Conservation (phyloP, 2,329 filamentous ascomycete genomes). For the Bipolaris victoriae region DNA sequence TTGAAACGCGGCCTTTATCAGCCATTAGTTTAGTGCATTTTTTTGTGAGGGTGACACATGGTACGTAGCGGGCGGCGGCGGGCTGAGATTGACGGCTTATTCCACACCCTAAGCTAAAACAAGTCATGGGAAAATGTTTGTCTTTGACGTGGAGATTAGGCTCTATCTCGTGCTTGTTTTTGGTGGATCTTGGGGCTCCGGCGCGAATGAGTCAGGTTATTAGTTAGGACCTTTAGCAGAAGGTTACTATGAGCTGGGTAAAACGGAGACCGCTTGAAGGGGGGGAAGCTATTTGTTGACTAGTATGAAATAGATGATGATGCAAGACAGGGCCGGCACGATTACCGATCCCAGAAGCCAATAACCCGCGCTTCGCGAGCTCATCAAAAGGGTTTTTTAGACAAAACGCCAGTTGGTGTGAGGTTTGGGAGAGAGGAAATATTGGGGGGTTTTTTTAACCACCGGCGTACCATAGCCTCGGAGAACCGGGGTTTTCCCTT, state of each 20-base stretch:
- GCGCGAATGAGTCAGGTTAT: background rate
- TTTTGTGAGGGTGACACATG: background rate
- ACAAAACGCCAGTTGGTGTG: background rate
- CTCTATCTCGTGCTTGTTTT: background rate
- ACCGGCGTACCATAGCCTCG: background rate
- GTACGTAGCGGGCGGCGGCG: background rate
- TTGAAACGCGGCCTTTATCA: slow-evolving; percentile 3
- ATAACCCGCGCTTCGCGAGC: slow-evolving; percentile 10
- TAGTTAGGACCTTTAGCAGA: background rate
- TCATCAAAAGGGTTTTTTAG: background rate
- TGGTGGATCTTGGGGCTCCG: background rate
- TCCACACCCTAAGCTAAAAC: background rate
- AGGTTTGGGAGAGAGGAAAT: too few relatives aligned
- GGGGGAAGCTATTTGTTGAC: background rate
- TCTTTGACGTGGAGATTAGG: slow-evolving; percentile 1
- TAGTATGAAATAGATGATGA: too few relatives aligned
- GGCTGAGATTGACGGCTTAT: slow-evolving; percentile 1
- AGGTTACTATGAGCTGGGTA: slow-evolving; percentile 1
- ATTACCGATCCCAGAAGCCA: slow-evolving; percentile 17
- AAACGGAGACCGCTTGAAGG: background rate
- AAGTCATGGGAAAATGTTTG: background rate
- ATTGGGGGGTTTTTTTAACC: background rate
- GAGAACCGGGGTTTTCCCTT: too few relatives aligned
- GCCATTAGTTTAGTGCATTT: slow-evolving; percentile 1
- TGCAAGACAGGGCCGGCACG: background rate